Evolutionary conservation across 2,329 filamentous ascomycete species (phyloP), one percentile per base, ranked within the genome.

Genomic region (Penicillium sp.): DNA sequence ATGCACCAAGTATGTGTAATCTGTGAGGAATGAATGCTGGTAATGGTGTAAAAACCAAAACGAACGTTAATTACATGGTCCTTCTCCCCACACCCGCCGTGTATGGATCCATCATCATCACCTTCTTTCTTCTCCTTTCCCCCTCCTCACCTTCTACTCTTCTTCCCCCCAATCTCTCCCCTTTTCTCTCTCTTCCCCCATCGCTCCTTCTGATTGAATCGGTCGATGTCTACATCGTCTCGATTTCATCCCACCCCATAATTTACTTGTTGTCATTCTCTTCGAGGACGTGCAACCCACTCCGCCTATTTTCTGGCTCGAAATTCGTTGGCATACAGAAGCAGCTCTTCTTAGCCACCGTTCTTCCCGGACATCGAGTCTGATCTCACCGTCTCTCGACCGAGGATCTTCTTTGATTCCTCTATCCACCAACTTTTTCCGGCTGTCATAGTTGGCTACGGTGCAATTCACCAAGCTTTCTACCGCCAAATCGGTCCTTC

Each of bases 181-280:
- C 58, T 33, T 54, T 60, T 58, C 54, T 56, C 55, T 60, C 44
- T 69, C 69, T 67, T 72, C 65, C 71, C 58, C 60, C 73, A 76
- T 72, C 69, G 70, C 78, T 81, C 78, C 76, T 77, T 79, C 72
- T 65, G 49, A 54, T 61, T 44, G 65, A 65, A 62, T 63, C 56
- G 63, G 65, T 74, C 71, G 70, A 69, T 74, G 65, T 58, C 62
- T 64, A 69, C 65, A 67, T 68, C 66, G 63, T 62, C 39, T 42
- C 57, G 59, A 49, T 64, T 66, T 64, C 61, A 66, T 71, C 66
- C 62, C 65, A 68, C 39, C 39, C 39, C 19, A 13, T 42, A 64
- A 51, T 58, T 53, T 56, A 63, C 56, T 58, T 46, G 59, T 63
- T 68, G 63, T 66, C 65, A 66, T 64, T 69, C 68, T 70, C 68